A percentile compares a stretch with the other conserved stretches of the same genome.
phyloP scores from a whole-genome alignment of 1,139 yeast genomes.

The Candida neerlandica region DNA sequence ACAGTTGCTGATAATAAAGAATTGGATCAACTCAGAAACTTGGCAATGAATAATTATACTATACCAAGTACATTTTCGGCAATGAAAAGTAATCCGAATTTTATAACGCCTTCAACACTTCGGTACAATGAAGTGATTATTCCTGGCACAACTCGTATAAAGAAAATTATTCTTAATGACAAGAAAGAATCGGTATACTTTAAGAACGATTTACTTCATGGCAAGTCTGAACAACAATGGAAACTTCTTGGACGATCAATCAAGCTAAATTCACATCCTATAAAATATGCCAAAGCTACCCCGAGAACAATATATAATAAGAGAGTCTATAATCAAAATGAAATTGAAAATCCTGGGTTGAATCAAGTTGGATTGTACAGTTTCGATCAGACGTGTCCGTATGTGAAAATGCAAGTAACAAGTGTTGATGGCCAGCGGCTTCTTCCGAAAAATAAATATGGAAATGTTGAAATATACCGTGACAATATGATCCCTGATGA shows the following conservation, averaged over 20 bases:
- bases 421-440: conserved; percentile 13
- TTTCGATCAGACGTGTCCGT: conserved; percentile 36
- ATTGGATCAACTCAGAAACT: conserved; percentile 23
- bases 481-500: conserved; percentile 36
- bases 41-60: conserved; percentile 29
- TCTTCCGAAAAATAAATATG: conserved; percentile 36
- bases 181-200: conserved; percentile 25
- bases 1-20: conserved; percentile 19
- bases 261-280: conserved; percentile 22
- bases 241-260: conserved; percentile 40
- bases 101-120: conserved; percentile 28
- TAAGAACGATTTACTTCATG: conserved; percentile 27
- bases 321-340: conserved; percentile 24
- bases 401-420: conserved; percentile 20
- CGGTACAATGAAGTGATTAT: conserved; percentile 34
- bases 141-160: conserved; percentile 19
- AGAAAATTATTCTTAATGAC: conserved; percentile 19
- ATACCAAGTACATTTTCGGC: conserved; percentile 32
- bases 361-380: conserved; percentile 29
- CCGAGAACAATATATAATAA: conserved; percentile 30
- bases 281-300: conserved; percentile 25
- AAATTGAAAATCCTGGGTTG: conserved; percentile 22
- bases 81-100: conserved; percentile 35
- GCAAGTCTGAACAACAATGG: conserved; percentile 44
- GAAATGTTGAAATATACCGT: conserved; percentile 38